Evolutionary conservation across 495 filamentous ascomycete genomes (phyloP), one percentile per base, ranked within the genome.

Genomic region (Hapsidospora chrysogenum): DNA sequence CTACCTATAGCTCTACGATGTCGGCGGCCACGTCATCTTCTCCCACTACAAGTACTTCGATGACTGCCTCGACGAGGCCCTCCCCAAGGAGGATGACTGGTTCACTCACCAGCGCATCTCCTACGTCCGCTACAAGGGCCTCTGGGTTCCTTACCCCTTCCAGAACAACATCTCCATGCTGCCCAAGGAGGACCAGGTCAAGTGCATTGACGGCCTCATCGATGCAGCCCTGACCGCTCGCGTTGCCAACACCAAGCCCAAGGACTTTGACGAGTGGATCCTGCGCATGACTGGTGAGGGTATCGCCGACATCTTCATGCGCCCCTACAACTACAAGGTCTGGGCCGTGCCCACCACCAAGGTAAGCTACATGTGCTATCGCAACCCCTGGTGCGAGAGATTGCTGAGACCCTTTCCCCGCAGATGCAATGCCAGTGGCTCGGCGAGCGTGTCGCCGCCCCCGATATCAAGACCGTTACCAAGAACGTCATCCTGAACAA

Each of bases 1-100:
- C 46, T 11, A 9, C 5, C 35, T 26, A 41, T 47, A 96, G 87
- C 77, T 97, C 46, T 97, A 94, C 68, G 89, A 97, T 68, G 89
- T 97, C 48, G 89, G 89, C 54, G 89, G 89, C 47, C 89, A 97
- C 62, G 89, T 97, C 63, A 96, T 97, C 60, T 97, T 97, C 73
- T 97, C 89, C 41, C 89, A 97, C 72, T 97, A 96, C 76, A 94
- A 93, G 63, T 97, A 97, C 76, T 97, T 97, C 57, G 89, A 97
- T 62, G 92, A 97, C 64, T 92, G 84, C 66, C 80, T 97, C 54
- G 66, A 94, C 51, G 86, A 97, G 65, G 89, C 89, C 37, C 74
- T 97, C 29, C 92, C 89, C 43, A 82, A 85, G 57, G 70, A 80
- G 33, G 74, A 81, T 33, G 92, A 97, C 66, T 97, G 89, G 89